Conservation (phyloP, 2,329 filamentous ascomycete species). For the Aspergillus puulaauensis region DNA sequence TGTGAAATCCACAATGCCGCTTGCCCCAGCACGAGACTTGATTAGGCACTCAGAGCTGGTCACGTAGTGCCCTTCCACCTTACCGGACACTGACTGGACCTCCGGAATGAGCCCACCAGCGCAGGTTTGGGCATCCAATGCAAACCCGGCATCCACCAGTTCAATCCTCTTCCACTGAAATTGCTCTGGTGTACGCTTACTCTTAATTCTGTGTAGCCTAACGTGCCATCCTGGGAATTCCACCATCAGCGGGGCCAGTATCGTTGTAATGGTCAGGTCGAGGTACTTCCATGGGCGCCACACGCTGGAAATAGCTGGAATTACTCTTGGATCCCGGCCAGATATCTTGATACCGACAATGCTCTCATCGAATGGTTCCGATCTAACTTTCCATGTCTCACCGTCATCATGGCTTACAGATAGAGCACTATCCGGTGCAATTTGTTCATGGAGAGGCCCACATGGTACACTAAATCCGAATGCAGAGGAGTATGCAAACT, state of each 20-base stretch:
- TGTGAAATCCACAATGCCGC: background rate
- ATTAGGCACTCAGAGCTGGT: background rate
- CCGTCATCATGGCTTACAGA: conserved; percentile 39
- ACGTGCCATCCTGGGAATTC: conserved; percentile 20
- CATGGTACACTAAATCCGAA: conserved; percentile 49
- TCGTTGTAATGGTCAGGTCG: conserved; percentile 13
- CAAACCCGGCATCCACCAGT: conserved; percentile 8
- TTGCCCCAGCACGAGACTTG: background rate
- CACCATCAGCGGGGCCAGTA: conserved; percentile 13
- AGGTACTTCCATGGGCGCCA: conserved; percentile 20
- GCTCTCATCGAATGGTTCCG: conserved; percentile 25
- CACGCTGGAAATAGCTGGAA: background rate
- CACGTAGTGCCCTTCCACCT: background rate
- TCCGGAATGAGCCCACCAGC: background rate
- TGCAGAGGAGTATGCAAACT: conserved; percentile 51
- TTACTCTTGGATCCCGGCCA: no score
- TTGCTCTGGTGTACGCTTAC: no score
- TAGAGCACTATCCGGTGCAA: conserved; percentile 42
- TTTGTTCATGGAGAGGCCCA: conserved; percentile 38
- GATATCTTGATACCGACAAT: background rate
- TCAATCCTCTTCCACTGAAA: background rate
- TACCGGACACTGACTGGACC: background rate
- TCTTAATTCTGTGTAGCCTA: conserved; percentile 12
- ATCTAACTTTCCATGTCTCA: conserved; percentile 41
- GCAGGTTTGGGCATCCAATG: background rate